These are phyloP conservation scores for Pythium sukuiense DNA, from an alignment of 352 stramenopile species.

Conservation along the genomic window DNA sequence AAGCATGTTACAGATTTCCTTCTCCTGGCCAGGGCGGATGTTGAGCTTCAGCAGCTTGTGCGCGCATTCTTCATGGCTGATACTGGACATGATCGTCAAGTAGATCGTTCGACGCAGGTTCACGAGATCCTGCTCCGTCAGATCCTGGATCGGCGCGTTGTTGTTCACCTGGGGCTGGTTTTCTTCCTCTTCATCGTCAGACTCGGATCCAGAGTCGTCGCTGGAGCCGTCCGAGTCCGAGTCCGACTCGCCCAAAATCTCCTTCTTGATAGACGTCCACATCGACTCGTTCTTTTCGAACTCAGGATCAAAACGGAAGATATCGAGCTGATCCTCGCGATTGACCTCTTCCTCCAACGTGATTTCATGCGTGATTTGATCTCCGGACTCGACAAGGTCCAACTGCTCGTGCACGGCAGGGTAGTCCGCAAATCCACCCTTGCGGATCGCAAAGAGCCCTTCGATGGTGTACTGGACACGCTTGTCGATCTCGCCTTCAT, in stretches of 20 bases:
- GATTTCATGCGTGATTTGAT: conserved; percentile 99
- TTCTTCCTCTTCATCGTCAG: conserved; percentile 54
- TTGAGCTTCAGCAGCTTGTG: conserved; percentile 99
- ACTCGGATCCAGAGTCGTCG: conserved; percentile 41
- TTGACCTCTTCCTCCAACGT: conserved; percentile 96
- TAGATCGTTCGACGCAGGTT: conserved; percentile 99
- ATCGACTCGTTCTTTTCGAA: conserved; percentile 97
- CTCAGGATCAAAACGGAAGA: conserved; percentile 94
- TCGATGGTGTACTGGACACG: conserved; percentile 99
- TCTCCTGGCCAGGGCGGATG: conserved; percentile 95
- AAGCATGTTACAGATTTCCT: conserved; percentile 99
- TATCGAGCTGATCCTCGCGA: conserved; percentile 95
- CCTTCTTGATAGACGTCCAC: conserved; percentile 95
- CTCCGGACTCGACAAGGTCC: conserved; percentile 97
- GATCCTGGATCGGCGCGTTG: conserved; percentile 90
- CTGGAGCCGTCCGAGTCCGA: conserved; percentile 69
- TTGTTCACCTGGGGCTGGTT: conserved; percentile 22
- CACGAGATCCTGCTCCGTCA: conserved; percentile 97
- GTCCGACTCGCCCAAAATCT: conserved; percentile 96
- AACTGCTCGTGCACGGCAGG: conserved; percentile 93
- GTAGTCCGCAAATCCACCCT: conserved; percentile 95
- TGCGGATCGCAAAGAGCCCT: conserved; percentile 95
- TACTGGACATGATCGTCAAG: conserved; percentile 99
- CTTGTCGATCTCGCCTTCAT: conserved; percentile 97
- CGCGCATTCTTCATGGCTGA: conserved; percentile 98